phyloP scores from a whole-genome alignment of 805 yeast genomes.

The Candida quercuum region DNA sequence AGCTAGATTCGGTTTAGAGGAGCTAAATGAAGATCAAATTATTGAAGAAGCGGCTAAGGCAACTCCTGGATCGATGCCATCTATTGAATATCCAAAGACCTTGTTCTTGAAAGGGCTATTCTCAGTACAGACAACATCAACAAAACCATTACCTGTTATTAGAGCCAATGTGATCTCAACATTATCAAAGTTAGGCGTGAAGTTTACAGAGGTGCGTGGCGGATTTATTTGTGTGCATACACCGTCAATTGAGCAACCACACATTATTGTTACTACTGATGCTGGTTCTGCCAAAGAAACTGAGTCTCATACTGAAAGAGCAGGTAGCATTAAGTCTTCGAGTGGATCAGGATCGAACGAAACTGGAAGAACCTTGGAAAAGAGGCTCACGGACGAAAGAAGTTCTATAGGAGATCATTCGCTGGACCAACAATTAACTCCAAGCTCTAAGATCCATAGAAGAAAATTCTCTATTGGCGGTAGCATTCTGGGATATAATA shows the following conservation, averaged over 20 bases:
- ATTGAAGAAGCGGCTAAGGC: conserved; percentile 49
- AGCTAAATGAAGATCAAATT: conserved; percentile 43
- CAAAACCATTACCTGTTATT: conserved; percentile 84
- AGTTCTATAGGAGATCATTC: conserved; percentile 14
- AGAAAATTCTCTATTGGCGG: conserved; percentile 62
- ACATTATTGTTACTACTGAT: neutral
- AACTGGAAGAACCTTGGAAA: conserved; percentile 3
- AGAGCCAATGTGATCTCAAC: conserved; percentile 79
- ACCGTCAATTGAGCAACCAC: conserved; percentile 34
- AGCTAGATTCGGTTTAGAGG: conserved; percentile 9
- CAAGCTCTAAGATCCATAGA: conserved; percentile 39
- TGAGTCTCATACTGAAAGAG: conserved; percentile 4
- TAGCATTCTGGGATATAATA: conserved; percentile 42
- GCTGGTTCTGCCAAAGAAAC: conserved; percentile 5
- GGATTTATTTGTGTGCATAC: conserved; percentile 82
- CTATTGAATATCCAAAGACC: conserved; percentile 89
- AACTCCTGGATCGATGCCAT: conserved; percentile 79
- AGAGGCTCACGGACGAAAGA: conserved; percentile 8
- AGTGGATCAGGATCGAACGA: conserved; percentile 11
- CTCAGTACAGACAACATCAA: conserved; percentile 91
- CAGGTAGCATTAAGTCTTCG: conserved; percentile 4
- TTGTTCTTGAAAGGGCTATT: conserved; percentile 89
- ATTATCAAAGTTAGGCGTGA: conserved; percentile 69
- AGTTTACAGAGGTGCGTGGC: conserved; percentile 85
- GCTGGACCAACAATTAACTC: conserved; percentile 18